phyloP scores from a whole-genome alignment of 345 rosid genomes.

The Hypericum perforatum region DNA sequence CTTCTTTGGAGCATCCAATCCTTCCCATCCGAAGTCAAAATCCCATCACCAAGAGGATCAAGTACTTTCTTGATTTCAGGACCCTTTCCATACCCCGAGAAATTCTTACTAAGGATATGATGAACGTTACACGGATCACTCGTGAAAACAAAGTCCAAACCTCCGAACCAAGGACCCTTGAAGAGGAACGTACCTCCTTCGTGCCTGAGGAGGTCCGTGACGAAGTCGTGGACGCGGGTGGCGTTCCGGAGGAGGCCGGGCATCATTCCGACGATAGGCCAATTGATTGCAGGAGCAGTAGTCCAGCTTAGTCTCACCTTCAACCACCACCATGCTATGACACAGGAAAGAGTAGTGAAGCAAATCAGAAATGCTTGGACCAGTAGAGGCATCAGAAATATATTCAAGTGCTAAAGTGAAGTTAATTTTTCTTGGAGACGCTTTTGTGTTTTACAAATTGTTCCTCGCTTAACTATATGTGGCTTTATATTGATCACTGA shows the following conservation, averaged over 20 bases:
- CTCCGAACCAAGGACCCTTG: slow-evolving; percentile 17
- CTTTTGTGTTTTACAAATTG: no score
- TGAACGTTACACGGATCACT: slow-evolving; percentile 15
- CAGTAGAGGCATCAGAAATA: no score
- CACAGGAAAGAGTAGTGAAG: no score
- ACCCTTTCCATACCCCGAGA: slow-evolving; percentile 13
- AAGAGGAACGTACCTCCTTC: slow-evolving; percentile 6
- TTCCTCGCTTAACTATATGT: no score
- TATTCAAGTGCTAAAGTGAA: no score
- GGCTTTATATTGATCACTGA: no score
- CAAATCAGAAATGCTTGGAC: no score
- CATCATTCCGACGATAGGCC: slow-evolving; percentile 14
- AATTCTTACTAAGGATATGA: slow-evolving; percentile 11
- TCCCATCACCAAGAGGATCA: slow-evolving; percentile 14
- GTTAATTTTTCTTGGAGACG: no score
- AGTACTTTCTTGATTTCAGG: slow-evolving; percentile 7
- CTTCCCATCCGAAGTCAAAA: slow-evolving; percentile 13
- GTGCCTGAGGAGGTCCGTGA: neutral
- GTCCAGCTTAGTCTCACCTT: no score
- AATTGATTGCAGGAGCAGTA: neutral
- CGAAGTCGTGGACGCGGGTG: neutral
- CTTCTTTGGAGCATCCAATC: slow-evolving; percentile 14
- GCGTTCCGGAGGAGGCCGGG: slow-evolving; percentile 1
- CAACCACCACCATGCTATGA: no score
- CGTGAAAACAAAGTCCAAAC: slow-evolving; percentile 8